Conservation (phyloP, 1,139 yeast species). For the Wickerhamomyces sp. region DNA sequence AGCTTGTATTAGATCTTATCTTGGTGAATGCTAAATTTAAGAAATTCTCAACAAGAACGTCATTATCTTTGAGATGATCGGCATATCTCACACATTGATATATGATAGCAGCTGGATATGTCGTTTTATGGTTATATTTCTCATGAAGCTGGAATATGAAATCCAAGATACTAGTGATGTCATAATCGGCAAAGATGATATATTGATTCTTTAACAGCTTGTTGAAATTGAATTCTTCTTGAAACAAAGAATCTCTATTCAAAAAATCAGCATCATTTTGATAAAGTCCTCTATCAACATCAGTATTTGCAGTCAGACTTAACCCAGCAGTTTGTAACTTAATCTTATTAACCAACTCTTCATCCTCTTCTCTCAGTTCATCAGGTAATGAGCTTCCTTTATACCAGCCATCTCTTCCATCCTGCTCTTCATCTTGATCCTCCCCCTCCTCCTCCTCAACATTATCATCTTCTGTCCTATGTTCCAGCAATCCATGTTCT, state of each 20-base stretch:
- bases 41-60: conserved; percentile 51
- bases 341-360: conserved; percentile 41
- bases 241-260: conserved; percentile 8
- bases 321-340: conserved; percentile 47
- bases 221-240: conserved; percentile 28
- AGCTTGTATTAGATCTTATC: conserved; percentile 49
- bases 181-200: conserved; percentile 61
- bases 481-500: conserved; percentile 31
- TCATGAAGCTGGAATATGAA: conserved; percentile 46
- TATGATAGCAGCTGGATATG: conserved; percentile 62
- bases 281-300: conserved; percentile 22
- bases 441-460: conserved; percentile 15
- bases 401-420: conserved; percentile 22
- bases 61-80: conserved; percentile 48
- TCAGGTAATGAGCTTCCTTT: conserved; percentile 19
- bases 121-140: conserved; percentile 46
- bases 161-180: conserved; percentile 57
- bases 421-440: conserved; percentile 24
- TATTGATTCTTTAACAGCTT: conserved; percentile 30
- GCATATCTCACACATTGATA: conserved; percentile 68
- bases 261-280: conserved; percentile 14
- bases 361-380: conserved; percentile 24
- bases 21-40: conserved; percentile 59
- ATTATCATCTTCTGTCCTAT: conserved; percentile 13
- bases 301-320: conserved; percentile 10